Evolutionary conservation across 2,329 filamentous ascomycete genomes (phyloP).

Genomic region (Clonostachys chloroleuca): DNA sequence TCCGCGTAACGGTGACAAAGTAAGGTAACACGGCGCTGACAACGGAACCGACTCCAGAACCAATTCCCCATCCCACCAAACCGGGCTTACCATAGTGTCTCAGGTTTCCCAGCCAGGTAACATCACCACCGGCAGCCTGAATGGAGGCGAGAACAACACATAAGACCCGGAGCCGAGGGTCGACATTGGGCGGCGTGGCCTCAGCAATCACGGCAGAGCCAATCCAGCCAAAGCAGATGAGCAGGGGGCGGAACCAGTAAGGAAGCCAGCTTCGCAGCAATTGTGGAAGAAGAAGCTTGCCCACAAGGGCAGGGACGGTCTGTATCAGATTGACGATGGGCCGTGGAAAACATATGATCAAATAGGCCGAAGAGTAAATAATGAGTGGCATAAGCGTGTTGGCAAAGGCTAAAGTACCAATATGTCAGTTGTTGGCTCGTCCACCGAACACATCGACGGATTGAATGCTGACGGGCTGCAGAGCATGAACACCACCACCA

Average conservation of each 20-base stretch:
- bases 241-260: conserved; percentile 16
- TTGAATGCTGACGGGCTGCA: too few relatives aligned
- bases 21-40: conserved; percentile 20
- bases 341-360: conserved; percentile 24
- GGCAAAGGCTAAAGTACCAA: conserved; percentile 14
- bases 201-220: conserved; percentile 16
- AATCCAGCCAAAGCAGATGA: conserved; percentile 18
- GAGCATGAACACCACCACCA: too few relatives aligned
- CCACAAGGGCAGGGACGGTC: conserved; percentile 16
- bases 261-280: conserved; percentile 9
- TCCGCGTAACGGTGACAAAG: conserved; percentile 16
- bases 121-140: conserved; percentile 19
- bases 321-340: conserved; percentile 23
- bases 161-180: conserved; percentile 18
- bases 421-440: not conserved
- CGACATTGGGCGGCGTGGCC: conserved; percentile 23
- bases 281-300: conserved; percentile 19
- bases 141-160: conserved; percentile 19
- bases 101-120: conserved; percentile 21
- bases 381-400: conserved; percentile 20
- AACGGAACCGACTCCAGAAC: conserved; percentile 19
- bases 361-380: conserved; percentile 23
- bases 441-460: too few relatives aligned
- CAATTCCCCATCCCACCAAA: conserved; percentile 26
- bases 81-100: conserved; percentile 19